phyloP scores from a whole-genome alignment of 768 basidiomycete species.

The Mycena vitilis region DNA sequence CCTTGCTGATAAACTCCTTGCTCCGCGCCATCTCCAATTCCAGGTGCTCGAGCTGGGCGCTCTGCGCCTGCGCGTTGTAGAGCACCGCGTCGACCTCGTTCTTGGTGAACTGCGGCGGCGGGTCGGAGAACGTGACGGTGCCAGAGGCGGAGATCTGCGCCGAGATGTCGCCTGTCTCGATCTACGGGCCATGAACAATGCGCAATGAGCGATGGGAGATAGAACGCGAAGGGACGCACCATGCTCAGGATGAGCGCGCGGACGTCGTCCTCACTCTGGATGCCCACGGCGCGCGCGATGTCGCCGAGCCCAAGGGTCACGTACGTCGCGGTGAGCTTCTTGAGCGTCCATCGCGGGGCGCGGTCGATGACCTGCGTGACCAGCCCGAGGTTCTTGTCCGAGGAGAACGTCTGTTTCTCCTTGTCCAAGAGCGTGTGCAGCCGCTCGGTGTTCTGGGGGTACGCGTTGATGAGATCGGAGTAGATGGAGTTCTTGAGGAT shows the following conservation, averaged over 20 bases:
- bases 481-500: conserved; percentile 79
- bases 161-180: conserved; percentile 75
- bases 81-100: conserved; percentile 72
- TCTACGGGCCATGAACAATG: conserved; percentile 52
- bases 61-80: conserved; percentile 65
- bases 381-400: conserved; percentile 80
- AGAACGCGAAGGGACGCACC: conserved; percentile 56
- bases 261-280: conserved; percentile 65
- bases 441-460: conserved; percentile 64
- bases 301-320: conserved; percentile 80
- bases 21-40: conserved; percentile 71
- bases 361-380: conserved; percentile 73
- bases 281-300: conserved; percentile 68
- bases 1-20: conserved; percentile 82
- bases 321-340: conserved; percentile 86
- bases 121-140: conserved; percentile 81
- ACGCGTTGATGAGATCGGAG: conserved; percentile 68
- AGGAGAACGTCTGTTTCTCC: conserved; percentile 62
- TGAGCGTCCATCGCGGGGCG: conserved; percentile 82
- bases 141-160: conserved; percentile 75
- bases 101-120: conserved; percentile 67
- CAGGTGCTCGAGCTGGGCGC: conserved; percentile 56
- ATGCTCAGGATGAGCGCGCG: conserved; percentile 74
- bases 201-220: conserved; percentile 1
- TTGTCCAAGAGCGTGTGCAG: conserved; percentile 64